Base-by-base conservation (phyloP, 2,329 filamentous ascomycete species). In the Apiospora aurea region DNA sequence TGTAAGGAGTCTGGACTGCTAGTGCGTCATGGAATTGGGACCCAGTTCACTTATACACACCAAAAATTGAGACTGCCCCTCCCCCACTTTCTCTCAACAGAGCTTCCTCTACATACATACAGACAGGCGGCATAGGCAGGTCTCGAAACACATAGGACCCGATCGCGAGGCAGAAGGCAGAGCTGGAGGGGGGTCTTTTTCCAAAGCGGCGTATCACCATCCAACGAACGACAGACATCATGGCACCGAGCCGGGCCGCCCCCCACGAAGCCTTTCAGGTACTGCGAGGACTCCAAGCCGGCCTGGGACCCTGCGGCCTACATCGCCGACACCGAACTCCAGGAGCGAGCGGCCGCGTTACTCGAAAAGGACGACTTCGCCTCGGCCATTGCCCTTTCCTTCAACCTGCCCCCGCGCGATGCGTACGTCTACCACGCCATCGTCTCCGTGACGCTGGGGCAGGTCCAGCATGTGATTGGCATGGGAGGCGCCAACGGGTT, bases 371-470 rank as follows among this genome's bases (percentile, higher is more conserved):
- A 82, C 70, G 82, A 87, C 77, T 78, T 88, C 69, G 80, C 82
- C 74, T 79, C 78, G 68, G 86, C 87, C 73, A 84, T 85, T 72
- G 77, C 82, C 70, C 76, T 80, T 26, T 83, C 86, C 72, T 84
- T 88, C 71, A 75, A 81, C 66, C 81, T 88, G 26, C 83, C 85
- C 3, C 79, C 82, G 26, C 77, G 77, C 71, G 87, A 88, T 74
- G 73, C 75, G 24, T 88, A 87, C 75, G 84, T 84, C 67, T 89
- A 88, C 77, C 85, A 88, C 78, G 87, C 87, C 73, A 84, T 85
- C 72, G 82, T 83, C 53, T 85, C 84, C 74, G 85, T 88, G 69
- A 85, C 81, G 67, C 81, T 89, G 44, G 80, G 80, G 44, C 81
- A 88, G 75, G 86, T 85, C 2, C 87, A 89, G 77, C 82, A 81